Evolutionary conservation across 495 filamentous ascomycete species (phyloP).

Genomic region (Aspergillus bertholletiae): DNA sequence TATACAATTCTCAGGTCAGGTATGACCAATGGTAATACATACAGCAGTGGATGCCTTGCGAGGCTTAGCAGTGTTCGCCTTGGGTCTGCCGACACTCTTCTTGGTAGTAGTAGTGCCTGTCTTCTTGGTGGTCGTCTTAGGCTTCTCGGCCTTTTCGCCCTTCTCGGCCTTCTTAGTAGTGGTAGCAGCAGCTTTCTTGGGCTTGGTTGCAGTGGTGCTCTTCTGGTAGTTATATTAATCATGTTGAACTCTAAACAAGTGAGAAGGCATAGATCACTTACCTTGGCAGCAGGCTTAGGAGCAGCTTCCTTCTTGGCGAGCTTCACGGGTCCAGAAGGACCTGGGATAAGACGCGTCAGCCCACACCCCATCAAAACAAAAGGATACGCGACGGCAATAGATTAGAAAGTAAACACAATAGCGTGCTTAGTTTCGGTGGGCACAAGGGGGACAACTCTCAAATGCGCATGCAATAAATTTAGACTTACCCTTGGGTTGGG

Average conservation of each 20-base stretch:
- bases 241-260: too few species aligned
- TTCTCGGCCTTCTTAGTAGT: constrained; percentile 41
- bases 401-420: constrained; percentile 1
- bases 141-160: constrained; percentile 23
- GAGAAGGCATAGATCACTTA: constrained; percentile 2
- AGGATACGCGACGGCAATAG: constrained; percentile 4
- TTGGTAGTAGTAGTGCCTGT: constrained; percentile 22
- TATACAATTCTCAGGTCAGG: neutral
- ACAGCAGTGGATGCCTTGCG: constrained; percentile 48
- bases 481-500: constrained; percentile 88
- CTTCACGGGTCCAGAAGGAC: constrained; percentile 92
- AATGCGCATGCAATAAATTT: neutral
- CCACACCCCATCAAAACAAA: constrained; percentile 6
- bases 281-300: constrained; percentile 53
- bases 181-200: constrained; percentile 30
- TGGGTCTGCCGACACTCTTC: constrained; percentile 35
- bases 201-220: constrained; percentile 41
- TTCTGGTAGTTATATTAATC: constrained; percentile 17
- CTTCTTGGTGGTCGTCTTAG: constrained; percentile 22
- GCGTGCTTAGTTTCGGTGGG: neutral
- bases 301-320: constrained; percentile 78
- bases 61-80: constrained; percentile 55
- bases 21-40: constrained; percentile 16
- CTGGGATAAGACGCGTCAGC: constrained; percentile 51
- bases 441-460: neutral